Percentiles rank a stretch among this genome's conserved stretches.
Conservation (phyloP, 192 early-diverging fungal species). For the Dispira simplex region DNA sequence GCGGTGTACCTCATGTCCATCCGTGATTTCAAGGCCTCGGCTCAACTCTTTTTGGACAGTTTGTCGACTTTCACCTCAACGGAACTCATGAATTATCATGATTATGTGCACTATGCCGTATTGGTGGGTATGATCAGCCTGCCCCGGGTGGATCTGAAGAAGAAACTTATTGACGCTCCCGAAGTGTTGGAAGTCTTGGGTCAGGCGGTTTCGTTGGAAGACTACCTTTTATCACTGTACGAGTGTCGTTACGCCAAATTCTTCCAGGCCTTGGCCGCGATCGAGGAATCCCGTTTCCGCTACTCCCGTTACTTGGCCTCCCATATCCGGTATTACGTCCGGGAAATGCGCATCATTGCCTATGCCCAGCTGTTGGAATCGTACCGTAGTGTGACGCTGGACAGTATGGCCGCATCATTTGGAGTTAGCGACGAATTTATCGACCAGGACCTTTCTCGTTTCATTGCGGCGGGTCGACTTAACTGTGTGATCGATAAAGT, state of each 20-base stretch:
- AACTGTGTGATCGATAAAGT: slow-evolving; percentile 99
- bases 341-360: slow-evolving; percentile 95
- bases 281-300: slow-evolving; percentile 60
- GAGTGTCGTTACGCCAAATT: slow-evolving; percentile 87
- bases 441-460: slow-evolving; percentile 90
- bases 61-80: slow-evolving; percentile 91
- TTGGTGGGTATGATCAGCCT: slow-evolving; percentile 78
- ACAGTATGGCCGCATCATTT: slow-evolving; percentile 94
- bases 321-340: slow-evolving; percentile 86
- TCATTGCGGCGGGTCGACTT: slow-evolving; percentile 88
- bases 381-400: slow-evolving; percentile 84
- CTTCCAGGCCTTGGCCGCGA: slow-evolving; percentile 69
- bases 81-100: slow-evolving; percentile 94
- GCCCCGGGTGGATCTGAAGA: slow-evolving; percentile 86
- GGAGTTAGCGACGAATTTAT: slow-evolving; percentile 91
- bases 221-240: slow-evolving; percentile 77
- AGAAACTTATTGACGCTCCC: slow-evolving; percentile 85
- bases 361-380: slow-evolving; percentile 95
- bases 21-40: slow-evolving; percentile 90
- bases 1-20: slow-evolving; percentile 85
- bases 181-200: slow-evolving; percentile 92
- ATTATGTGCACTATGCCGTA: slow-evolving; percentile 92
- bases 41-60: slow-evolving; percentile 82
- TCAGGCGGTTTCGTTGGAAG: slow-evolving; percentile 73
- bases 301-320: slow-evolving; percentile 68